Base-by-base conservation (phyloP, 176 grass and related monocot species). In the Olyra latifolia region DNA sequence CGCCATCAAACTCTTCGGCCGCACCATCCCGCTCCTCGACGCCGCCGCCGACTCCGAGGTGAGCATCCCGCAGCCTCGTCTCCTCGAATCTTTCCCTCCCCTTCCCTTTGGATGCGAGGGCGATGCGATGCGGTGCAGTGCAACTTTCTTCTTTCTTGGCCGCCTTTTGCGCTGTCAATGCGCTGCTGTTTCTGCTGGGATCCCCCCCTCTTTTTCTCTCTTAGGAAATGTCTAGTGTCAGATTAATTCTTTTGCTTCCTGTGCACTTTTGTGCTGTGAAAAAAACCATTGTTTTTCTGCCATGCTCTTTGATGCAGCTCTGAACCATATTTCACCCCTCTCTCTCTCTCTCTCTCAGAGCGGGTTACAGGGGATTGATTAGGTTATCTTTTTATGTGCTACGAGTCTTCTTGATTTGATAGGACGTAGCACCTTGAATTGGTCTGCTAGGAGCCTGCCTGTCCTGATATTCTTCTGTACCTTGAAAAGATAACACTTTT, bases 1-100 rank as follows among this genome's bases (percentile, higher is more conserved):
- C 69, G 81, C 91, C 70, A 91, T 97, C 23, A 88, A 86, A 82
- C 87, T 97, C 66, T 90, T 91, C 78, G 87, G 89, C 67, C 64
- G 58, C 57, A 85, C 84, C 57, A 88, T 90, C 85, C 78, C 91
- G 16, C 65, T 86, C 10, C 44, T 40, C 58, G 77, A 85, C 50
- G 9, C 66, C 39, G 23, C 47, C 30, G 41, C 20, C 67, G 41
- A 65, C 38, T 32, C 76, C 52, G 65, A 85, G 62, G 87, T 84
- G 58, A 72, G 73, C 72, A 61, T 28, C 20, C 20, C 19, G 13
- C 72, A 14, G 70, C 14, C 64, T 40, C 24, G 8, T 38, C 20
- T 69, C 57, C 17, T 2, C 6, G 62, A 54, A 53, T 83, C 46
- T 19, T 88, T 60, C 8, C n/a, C 8, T 55, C 43, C 48, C 9